phyloP scores from a whole-genome alignment of 441 rosid genomes.

The Erodium texanum region DNA sequence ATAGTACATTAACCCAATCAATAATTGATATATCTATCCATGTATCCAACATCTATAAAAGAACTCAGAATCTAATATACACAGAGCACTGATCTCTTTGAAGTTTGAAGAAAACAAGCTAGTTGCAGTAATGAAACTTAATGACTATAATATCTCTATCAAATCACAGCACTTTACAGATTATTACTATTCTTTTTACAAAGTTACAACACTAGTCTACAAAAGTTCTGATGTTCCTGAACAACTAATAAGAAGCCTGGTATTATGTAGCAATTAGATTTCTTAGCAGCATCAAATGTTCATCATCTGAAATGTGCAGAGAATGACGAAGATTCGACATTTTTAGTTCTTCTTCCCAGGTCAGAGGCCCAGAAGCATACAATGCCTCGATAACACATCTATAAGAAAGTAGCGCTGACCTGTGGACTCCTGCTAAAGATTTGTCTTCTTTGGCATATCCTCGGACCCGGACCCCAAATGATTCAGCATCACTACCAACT shows the following conservation, averaged over 20 bases:
- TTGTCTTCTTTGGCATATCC: slow-evolving; percentile 24
- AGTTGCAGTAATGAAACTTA: too few species aligned
- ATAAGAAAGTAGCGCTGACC: slow-evolving; percentile 57
- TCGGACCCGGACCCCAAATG: slow-evolving; percentile 10
- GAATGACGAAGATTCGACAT: slow-evolving; percentile 50
- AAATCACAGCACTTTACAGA: not conserved
- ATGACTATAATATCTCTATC: too few species aligned
- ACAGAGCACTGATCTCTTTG: too few species aligned
- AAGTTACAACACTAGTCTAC: too few species aligned
- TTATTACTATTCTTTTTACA: not conserved
- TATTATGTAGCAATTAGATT: slow-evolving; percentile 42
- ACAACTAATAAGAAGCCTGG: slow-evolving; percentile 31
- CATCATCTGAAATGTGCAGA: slow-evolving; percentile 66
- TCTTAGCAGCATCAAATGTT: slow-evolving; percentile 66
- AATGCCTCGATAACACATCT: slow-evolving; percentile 41
- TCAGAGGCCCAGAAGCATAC: slow-evolving; percentile 61
- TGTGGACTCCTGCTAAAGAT: slow-evolving; percentile 34
- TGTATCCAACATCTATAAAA: too few species aligned
- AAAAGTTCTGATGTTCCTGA: too few species aligned
- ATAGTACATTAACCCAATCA: too few species aligned
- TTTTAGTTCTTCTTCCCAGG: slow-evolving; percentile 70
- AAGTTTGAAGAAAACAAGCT: too few species aligned
- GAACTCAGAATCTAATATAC: too few species aligned
- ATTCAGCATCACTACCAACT: not conserved
- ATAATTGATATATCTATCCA: too few species aligned